Evolutionary conservation across 106 monocot species (phyloP).

Genomic region (Iris macrosiphon): DNA sequence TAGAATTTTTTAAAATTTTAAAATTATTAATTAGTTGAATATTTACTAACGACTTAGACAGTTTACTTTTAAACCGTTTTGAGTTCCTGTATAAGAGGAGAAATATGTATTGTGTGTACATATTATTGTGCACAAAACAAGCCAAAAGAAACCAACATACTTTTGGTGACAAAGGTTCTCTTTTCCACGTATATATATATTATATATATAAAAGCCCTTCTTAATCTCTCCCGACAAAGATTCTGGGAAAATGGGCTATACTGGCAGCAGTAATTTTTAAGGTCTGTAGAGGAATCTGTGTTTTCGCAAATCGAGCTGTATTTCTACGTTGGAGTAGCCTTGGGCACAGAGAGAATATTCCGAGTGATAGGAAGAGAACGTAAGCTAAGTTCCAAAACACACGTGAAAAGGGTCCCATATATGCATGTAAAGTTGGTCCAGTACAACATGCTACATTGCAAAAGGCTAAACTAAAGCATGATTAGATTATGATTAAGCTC

Average conservation of each 20-base stretch:
- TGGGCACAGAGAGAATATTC: slow-evolving; percentile 9
- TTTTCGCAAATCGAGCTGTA: background rate
- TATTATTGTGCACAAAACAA: too few relatives aligned
- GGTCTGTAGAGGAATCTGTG: slow-evolving; percentile 6
- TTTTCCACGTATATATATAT: background rate
- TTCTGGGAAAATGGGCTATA: too few relatives aligned
- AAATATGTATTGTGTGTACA: too few relatives aligned
- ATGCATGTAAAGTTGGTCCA: background rate
- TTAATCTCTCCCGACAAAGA: background rate
- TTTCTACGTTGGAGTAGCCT: background rate
- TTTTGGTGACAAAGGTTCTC: slow-evolving; percentile 3
- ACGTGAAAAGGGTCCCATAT: slow-evolving; percentile 11
- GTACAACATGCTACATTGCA: too few relatives aligned
- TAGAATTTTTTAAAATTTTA: too few relatives aligned
- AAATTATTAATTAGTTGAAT: too few relatives aligned
- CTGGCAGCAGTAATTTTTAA: background rate
- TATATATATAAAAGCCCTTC: background rate
- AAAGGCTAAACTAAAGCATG: slow-evolving; percentile 5
- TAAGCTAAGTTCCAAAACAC: slow-evolving; percentile 7
- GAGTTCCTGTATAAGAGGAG: too few relatives aligned
- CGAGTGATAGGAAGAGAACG: background rate
- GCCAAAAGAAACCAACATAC: slow-evolving; percentile 9
- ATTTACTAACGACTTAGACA: too few relatives aligned
- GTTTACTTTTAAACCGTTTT: too few relatives aligned
- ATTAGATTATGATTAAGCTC: slow-evolving; percentile 7